Base-by-base conservation (phyloP, 352 stramenopile genomes). In the Aphanomyces cochlioides region DNA sequence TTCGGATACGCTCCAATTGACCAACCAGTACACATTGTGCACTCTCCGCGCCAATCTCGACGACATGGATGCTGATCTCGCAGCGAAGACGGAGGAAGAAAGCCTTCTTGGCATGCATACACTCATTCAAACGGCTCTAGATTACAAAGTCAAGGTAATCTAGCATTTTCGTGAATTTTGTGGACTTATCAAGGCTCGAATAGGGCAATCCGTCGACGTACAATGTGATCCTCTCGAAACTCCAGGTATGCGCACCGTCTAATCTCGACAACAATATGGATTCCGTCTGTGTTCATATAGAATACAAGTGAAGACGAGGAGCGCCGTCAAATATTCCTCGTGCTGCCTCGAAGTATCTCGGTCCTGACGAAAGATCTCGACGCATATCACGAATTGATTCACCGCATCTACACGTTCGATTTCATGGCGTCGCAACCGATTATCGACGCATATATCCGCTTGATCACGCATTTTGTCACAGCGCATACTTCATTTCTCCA, bases 51-150 rank as follows among this genome's bases (percentile, higher is more conserved):
- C 28, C 28, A 28, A 28, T 28, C 28, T 28, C 28, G 28, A 28
- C 28, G 28, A 28, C 28, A 28, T 28, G 28, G 28, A 28, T 2
- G 28, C 28, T 28, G 28, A 28, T 28, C 54, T 37, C 10, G 54
- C n/a, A 7, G 7, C 43, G 43, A 50, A 21, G 12, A 13, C 64
- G 21, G 60, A 66, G 36, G 82, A 90, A 73, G 77, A 89, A 50
- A 83, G 89, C 57, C 76, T 95, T 5, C 73, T 75, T 65, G 89
- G 77, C 60, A 84, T 92, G 74, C 81, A 90, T 65, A 76, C 84
- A 72, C 92, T 95, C 71, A 90, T 95, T 66, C 84, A 95, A 77
- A 92, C 90, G 67, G 87, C 87, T 47, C 76, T 93, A 73, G 82
- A 91, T 47, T 73, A 90, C 63, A 81, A 88, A 58, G 74, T 93